Percentiles rank a stretch among this genome's conserved stretches.
These are phyloP conservation scores for Penicillium occitanis DNA, from an alignment of 2,329 filamentous ascomycete genomes.

Conservation along the genomic window DNA sequence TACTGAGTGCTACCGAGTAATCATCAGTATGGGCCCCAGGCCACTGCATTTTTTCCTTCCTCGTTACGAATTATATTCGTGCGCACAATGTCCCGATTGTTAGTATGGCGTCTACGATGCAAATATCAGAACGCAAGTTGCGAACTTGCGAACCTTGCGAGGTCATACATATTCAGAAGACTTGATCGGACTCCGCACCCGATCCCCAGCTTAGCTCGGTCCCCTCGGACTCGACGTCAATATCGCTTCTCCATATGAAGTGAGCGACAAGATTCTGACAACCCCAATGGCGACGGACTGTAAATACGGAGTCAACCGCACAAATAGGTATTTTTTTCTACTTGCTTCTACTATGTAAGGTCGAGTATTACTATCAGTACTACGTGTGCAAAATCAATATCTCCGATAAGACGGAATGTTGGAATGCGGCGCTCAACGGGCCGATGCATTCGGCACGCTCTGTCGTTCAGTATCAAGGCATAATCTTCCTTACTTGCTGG, in stretches of 20 bases:
- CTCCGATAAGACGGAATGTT: slow-evolving; percentile 8
- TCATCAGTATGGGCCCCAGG: slow-evolving; percentile 4
- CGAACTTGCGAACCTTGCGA: background rate
- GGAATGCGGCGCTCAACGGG: slow-evolving; percentile 6
- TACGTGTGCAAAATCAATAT: background rate
- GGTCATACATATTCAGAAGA: background rate
- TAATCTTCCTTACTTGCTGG: background rate
- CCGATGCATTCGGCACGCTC: slow-evolving; percentile 3
- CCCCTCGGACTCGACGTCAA: background rate
- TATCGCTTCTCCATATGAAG: background rate
- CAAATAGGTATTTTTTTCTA: background rate
- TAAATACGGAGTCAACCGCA: background rate
- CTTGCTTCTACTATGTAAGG: background rate
- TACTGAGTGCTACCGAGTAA: slow-evolving; percentile 8
- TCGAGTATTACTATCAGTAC: background rate
- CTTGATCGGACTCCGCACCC: slow-evolving; percentile 6
- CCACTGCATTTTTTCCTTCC: background rate
- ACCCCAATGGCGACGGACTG: background rate
- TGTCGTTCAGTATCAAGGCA: background rate
- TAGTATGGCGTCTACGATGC: slow-evolving; percentile 1
- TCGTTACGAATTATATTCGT: slow-evolving; percentile 2
- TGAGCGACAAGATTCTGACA: background rate
- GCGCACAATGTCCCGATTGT: background rate
- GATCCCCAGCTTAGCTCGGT: background rate
- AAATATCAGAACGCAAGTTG: slow-evolving; percentile 7